A percentile compares a stretch with the other conserved stretches of the same genome.
Conservation (phyloP, 2,329 filamentous ascomycete genomes). For the Phoma sp. region DNA sequence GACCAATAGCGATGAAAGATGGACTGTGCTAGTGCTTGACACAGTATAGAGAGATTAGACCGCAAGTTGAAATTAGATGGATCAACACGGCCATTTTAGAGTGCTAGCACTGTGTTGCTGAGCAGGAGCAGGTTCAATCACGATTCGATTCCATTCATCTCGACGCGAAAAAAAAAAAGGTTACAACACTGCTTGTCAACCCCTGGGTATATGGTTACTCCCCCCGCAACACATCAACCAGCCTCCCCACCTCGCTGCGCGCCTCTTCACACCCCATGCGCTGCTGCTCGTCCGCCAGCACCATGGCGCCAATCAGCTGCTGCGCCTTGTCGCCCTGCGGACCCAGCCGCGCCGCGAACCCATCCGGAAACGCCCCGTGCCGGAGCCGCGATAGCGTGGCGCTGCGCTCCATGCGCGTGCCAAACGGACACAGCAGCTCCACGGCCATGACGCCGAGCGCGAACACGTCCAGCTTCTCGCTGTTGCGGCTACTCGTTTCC, state of each 20-base stretch:
- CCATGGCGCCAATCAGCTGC: slow-evolving; percentile 41
- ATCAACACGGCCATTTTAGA: too few species aligned
- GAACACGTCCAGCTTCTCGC: slow-evolving; percentile 66
- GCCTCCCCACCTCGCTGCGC: slow-evolving; percentile 26
- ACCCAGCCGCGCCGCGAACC: slow-evolving; percentile 33
- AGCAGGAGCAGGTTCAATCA: too few species aligned
- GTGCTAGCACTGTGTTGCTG: too few species aligned
- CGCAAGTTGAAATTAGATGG: too few species aligned
- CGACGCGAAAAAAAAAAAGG: too few species aligned
- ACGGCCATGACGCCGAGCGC: slow-evolving; percentile 68
- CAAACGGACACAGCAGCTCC: slow-evolving; percentile 64
- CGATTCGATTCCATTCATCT: too few species aligned
- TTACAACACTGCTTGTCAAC: too few species aligned
- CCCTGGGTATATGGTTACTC: neutral
- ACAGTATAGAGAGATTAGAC: too few species aligned
- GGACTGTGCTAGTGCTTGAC: too few species aligned
- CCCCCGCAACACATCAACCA: slow-evolving; percentile 25
- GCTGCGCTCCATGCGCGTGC: slow-evolving; percentile 48
- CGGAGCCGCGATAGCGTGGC: slow-evolving; percentile 45
- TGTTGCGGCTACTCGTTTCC: slow-evolving; percentile 37
- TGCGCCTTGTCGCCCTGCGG: slow-evolving; percentile 29
- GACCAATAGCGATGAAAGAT: too few species aligned
- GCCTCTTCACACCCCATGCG: slow-evolving; percentile 42
- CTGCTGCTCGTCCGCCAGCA: slow-evolving; percentile 36
- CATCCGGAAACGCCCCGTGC: slow-evolving; percentile 36